These are phyloP conservation scores for Coemansia sp. DNA, from an alignment of 192 early-diverging fungal species.

Conservation along the genomic window DNA sequence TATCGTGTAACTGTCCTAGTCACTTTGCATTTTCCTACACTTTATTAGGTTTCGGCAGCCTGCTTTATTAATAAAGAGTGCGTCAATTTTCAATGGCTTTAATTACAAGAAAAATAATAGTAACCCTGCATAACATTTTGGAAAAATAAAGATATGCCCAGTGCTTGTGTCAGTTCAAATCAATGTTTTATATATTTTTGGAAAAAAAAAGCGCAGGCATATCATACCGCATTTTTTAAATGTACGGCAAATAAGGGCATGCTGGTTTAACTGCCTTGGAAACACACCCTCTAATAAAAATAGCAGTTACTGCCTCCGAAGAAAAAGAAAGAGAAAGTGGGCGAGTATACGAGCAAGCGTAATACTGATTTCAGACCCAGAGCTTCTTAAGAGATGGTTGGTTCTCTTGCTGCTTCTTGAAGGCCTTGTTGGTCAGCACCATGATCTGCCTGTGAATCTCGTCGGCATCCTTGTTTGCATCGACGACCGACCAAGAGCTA, in stretches of 20 bases:
- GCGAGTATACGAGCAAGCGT: not conserved
- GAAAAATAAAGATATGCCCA: too few relatives aligned
- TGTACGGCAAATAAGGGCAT: not conserved
- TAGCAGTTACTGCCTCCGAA: not conserved
- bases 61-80: not conserved
- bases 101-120: not conserved
- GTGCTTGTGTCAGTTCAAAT: too few relatives aligned
- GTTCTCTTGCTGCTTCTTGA: conserved; percentile 30
- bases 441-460: conserved; percentile 45
- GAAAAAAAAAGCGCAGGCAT: not conserved
- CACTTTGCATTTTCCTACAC: not conserved
- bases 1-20: not conserved
- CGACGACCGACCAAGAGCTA: conserved; percentile 51
- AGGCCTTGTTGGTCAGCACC: conserved; percentile 26
- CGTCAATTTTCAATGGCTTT: not conserved
- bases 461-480: conserved; percentile 40
- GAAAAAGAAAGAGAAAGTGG: not conserved
- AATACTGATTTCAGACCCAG: conserved; percentile 22
- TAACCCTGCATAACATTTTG: conserved; percentile 4
- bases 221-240: not conserved
- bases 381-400: conserved; percentile 39
- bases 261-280: conserved; percentile 1
- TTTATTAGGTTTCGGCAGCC: too few relatives aligned
- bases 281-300: not conserved
- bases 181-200: not conserved